Conservation (phyloP, 1,284 basidiomycete genomes). For the Ustilago lituana region DNA sequence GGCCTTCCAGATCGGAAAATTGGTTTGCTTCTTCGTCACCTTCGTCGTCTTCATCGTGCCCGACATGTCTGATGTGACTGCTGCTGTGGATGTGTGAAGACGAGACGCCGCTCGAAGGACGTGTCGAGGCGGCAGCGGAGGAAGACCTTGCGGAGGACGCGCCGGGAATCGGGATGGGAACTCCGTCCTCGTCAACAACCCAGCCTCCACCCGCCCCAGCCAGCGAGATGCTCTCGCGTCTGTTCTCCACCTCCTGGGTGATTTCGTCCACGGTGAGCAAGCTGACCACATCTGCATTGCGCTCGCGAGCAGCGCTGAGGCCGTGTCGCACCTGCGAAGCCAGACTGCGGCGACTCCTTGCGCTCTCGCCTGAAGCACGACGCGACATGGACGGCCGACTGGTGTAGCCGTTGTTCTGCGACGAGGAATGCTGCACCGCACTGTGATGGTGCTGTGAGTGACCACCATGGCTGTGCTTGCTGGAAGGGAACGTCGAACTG, state of each 20-base stretch:
- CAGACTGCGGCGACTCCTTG: slow-evolving; percentile 50
- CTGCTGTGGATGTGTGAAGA: slow-evolving; percentile 65
- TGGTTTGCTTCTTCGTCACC: slow-evolving; percentile 65
- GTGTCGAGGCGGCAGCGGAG: slow-evolving; percentile 42
- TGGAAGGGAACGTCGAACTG: slow-evolving; percentile 15
- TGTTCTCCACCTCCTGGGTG: slow-evolving; percentile 91
- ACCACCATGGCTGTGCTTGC: slow-evolving; percentile 13
- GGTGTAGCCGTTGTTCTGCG: slow-evolving; percentile 16
- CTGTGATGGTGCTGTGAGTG: slow-evolving; percentile 9
- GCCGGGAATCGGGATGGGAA: slow-evolving; percentile 55
- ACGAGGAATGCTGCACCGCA: slow-evolving; percentile 15
- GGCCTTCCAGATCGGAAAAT: slow-evolving; percentile 35
- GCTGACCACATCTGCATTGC: slow-evolving; percentile 82
- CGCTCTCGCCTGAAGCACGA: slow-evolving; percentile 54
- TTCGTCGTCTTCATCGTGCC: slow-evolving; percentile 58
- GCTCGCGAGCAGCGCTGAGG: slow-evolving; percentile 70
- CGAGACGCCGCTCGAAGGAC: slow-evolving; percentile 48
- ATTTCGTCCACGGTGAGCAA: slow-evolving; percentile 97
- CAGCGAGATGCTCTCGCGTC: slow-evolving; percentile 71
- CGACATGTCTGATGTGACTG: slow-evolving; percentile 68
- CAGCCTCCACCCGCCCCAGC: slow-evolving; percentile 41
- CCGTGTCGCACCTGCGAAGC: slow-evolving; percentile 51
- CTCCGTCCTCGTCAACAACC: slow-evolving; percentile 66
- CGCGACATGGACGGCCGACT: slow-evolving; percentile 41
- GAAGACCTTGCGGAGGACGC: slow-evolving; percentile 24